These are phyloP conservation scores for Dothidotthia symphoricarpi DNA, from an alignment of 2,329 filamentous ascomycete species.

Conservation along the genomic window DNA sequence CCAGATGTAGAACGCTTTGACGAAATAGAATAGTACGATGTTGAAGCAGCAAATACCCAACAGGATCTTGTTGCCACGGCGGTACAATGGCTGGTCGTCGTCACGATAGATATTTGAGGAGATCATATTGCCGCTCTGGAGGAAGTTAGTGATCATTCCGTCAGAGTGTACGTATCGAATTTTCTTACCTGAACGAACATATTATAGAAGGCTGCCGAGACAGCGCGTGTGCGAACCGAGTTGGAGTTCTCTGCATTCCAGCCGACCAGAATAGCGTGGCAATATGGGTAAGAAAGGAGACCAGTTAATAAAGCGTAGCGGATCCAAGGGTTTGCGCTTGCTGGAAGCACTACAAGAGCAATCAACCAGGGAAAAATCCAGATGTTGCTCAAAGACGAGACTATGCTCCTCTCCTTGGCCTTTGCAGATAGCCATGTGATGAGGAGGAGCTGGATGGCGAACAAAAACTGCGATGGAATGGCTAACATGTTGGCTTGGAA, in stretches of 20 bases:
- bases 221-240: conserved; percentile 41
- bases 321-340: conserved; percentile 48
- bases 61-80: conserved; percentile 43
- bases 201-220: conserved; percentile 44
- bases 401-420: conserved; percentile 48
- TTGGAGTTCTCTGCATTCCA: conserved; percentile 44
- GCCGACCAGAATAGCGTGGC: conserved; percentile 43
- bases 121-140: conserved; percentile 47
- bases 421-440: conserved; percentile 49
- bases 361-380: conserved; percentile 63
- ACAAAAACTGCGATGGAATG: conserved; percentile 49
- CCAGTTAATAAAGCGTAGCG: conserved; percentile 53
- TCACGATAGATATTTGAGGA: conserved; percentile 51
- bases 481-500: conserved; percentile 64
- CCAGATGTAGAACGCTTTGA: conserved; percentile 45
- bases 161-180: no score
- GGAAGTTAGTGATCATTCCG: no score
- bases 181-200: conserved; percentile 41
- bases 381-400: conserved; percentile 52
- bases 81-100: conserved; percentile 47
- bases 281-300: conserved; percentile 56
- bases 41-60: conserved; percentile 34
- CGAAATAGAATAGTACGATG: conserved; percentile 35
- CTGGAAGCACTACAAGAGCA: conserved; percentile 50
- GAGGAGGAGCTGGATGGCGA: conserved; percentile 44